Evolutionary conservation across 805 yeast species (phyloP).

Genomic region (Saccharomyces paradoxus): DNA sequence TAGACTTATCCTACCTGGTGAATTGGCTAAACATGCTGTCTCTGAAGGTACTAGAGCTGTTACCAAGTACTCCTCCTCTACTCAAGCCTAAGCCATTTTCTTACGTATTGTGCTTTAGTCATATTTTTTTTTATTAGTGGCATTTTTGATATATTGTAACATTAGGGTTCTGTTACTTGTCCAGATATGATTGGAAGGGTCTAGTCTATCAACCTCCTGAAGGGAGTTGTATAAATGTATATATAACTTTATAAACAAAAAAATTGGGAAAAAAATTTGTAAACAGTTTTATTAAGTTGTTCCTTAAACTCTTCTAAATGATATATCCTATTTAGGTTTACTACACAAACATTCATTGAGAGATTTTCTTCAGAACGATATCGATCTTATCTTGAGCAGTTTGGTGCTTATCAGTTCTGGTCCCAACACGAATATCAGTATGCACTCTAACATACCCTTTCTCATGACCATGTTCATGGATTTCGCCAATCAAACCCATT

Average conservation of each 20-base stretch:
- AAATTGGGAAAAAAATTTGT: neutral
- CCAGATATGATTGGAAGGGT: neutral
- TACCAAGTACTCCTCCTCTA: slow-evolving; percentile 80
- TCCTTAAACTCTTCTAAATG: neutral
- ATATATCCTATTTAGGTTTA: neutral
- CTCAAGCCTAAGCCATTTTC: slow-evolving; percentile 31
- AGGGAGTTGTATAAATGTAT: slow-evolving; percentile 2
- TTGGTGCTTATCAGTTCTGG: slow-evolving; percentile 69
- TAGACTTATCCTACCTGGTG: slow-evolving; percentile 96
- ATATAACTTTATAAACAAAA: slow-evolving; percentile 3
- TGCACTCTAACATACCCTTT: slow-evolving; percentile 73
- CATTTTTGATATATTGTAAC: neutral
- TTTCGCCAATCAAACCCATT: slow-evolving; percentile 64
- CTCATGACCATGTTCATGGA: slow-evolving; percentile 65
- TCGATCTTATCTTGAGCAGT: slow-evolving; percentile 65
- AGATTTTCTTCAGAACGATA: slow-evolving; percentile 48
- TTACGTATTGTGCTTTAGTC: neutral
- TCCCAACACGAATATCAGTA: slow-evolving; percentile 80
- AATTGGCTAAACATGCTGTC: slow-evolving; percentile 96
- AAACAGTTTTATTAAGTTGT: neutral
- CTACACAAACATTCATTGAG: slow-evolving; percentile 10
- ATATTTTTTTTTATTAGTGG: neutral
- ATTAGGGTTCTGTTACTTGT: neutral
- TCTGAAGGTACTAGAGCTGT: slow-evolving; percentile 98
- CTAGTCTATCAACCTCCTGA: neutral